Percentiles rank a stretch among this genome's conserved stretches.
phyloP scores from a whole-genome alignment of 768 basidiomycete species.

The Leccinum sublutescens region DNA sequence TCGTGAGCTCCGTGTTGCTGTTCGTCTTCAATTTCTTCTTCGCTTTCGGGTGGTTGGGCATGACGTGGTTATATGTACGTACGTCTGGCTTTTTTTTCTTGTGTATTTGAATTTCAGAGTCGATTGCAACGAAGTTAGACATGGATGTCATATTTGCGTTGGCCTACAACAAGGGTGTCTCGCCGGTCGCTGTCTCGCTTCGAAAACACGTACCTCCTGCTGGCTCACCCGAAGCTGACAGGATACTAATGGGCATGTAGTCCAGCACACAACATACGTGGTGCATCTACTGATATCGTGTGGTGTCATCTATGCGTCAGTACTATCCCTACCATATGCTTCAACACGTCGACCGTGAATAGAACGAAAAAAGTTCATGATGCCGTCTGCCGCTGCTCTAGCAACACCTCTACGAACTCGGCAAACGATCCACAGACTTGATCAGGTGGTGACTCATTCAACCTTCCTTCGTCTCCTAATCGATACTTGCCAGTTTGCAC shows the following conservation, averaged over 20 bases:
- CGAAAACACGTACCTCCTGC: slow-evolving; percentile 44
- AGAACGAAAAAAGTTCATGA: too few relatives aligned
- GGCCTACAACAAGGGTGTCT: slow-evolving; percentile 43
- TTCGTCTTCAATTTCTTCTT: slow-evolving; percentile 77
- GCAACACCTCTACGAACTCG: slow-evolving; percentile 49
- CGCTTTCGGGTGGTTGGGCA: slow-evolving; percentile 66
- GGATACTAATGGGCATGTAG: slow-evolving; percentile 29
- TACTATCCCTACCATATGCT: too few relatives aligned
- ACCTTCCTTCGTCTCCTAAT: slow-evolving; percentile 49
- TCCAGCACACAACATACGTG: background rate
- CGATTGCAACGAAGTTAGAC: slow-evolving; percentile 15
- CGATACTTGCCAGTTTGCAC: slow-evolving; percentile 74
- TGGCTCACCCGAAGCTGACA: slow-evolving; percentile 45
- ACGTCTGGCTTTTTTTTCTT: slow-evolving; percentile 20
- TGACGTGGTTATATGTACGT: slow-evolving; percentile 65
- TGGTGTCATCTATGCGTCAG: background rate
- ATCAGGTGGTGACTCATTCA: slow-evolving; percentile 45
- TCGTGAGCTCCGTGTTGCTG: slow-evolving; percentile 52
- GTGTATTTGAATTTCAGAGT: background rate
- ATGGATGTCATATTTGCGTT: slow-evolving; percentile 51
- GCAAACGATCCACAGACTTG: slow-evolving; percentile 54
- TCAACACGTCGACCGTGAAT: too few relatives aligned
- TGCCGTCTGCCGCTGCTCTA: slow-evolving; percentile 4
- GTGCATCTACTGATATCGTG: background rate
- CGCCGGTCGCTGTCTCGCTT: slow-evolving; percentile 43